Percentiles rank a stretch among this genome's conserved stretches.
These are phyloP conservation scores for Solanum rostratum DNA, from an alignment of 257 asterid species.

Conservation along the genomic window DNA sequence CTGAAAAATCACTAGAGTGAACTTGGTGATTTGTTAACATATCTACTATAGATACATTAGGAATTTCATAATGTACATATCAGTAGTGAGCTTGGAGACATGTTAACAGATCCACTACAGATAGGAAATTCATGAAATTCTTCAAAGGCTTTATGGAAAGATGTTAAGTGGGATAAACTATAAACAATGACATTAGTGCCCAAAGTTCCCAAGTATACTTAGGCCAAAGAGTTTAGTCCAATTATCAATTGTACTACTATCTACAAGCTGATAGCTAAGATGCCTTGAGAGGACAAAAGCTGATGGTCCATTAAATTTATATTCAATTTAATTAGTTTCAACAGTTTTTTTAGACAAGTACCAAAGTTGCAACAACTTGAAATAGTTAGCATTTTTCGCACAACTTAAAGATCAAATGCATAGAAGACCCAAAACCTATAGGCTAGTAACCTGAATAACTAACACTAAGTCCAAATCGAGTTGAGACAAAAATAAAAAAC, in stretches of 20 bases:
- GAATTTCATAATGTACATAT: no score
- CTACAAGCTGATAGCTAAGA: not conserved
- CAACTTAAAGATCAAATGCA: not conserved
- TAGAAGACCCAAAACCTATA: not conserved
- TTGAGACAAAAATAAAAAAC: no score
- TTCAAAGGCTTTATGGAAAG: no score
- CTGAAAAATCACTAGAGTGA: no score
- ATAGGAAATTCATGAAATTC: no score
- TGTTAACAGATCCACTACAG: no score
- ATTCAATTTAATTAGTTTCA: not conserved
- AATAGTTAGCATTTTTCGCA: not conserved
- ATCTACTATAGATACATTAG: no score
- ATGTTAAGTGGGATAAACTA: no score
- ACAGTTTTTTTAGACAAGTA: not conserved
- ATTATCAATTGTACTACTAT: not conserved
- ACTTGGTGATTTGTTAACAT: no score
- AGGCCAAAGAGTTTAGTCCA: not conserved
- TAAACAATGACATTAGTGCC: no score
- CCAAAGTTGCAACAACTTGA: not conserved
- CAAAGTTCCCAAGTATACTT: not conserved
- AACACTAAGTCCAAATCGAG: not conserved
- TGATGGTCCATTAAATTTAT: not conserved
- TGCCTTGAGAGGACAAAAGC: not conserved
- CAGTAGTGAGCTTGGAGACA: no score
- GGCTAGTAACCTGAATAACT: not conserved